A percentile compares a stretch with the other conserved stretches of the same genome.
These are phyloP conservation scores for Phialophora macrospora DNA, from an alignment of 2,329 filamentous ascomycete species.

Conservation along the genomic window DNA sequence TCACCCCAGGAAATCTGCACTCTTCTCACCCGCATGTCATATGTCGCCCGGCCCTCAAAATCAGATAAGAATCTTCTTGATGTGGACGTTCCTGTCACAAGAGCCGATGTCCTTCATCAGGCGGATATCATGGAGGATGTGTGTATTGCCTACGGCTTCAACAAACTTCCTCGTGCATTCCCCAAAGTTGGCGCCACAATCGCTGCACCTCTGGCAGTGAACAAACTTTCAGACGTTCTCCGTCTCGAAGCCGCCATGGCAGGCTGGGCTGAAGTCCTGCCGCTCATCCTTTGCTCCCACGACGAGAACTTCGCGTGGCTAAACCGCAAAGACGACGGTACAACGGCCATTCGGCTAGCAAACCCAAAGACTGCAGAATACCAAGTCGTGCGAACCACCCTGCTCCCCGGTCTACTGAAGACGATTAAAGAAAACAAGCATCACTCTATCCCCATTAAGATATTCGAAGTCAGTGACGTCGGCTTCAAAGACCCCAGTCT, in stretches of 20 bases:
- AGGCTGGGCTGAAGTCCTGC: slow-evolving; percentile 95
- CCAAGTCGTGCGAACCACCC: slow-evolving; percentile 85
- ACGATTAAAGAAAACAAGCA: slow-evolving; percentile 92
- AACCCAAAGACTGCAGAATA: slow-evolving; percentile 95
- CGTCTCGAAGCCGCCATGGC: slow-evolving; percentile 88
- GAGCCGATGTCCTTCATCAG: slow-evolving; percentile 93
- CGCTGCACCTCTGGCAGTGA: slow-evolving; percentile 84
- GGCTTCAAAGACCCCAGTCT: slow-evolving; percentile 82
- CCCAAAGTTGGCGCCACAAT: slow-evolving; percentile 85
- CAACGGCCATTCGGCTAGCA: slow-evolving; percentile 79
- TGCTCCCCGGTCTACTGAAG: slow-evolving; percentile 87
- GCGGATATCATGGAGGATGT: slow-evolving; percentile 99
- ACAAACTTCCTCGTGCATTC: slow-evolving; percentile 85
- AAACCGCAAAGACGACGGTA: slow-evolving; percentile 85
- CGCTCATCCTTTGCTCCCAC: slow-evolving; percentile 93
- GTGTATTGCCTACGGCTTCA: slow-evolving; percentile 96
- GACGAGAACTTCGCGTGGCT: slow-evolving; percentile 98
- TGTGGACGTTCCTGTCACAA: slow-evolving; percentile 82
- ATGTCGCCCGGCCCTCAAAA: slow-evolving; percentile 75
- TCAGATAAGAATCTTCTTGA: slow-evolving; percentile 73
- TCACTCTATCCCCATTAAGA: slow-evolving; percentile 84
- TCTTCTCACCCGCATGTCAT: slow-evolving; percentile 86
- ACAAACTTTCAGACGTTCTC: slow-evolving; percentile 93
- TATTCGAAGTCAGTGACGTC: slow-evolving; percentile 90
- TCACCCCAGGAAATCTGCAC: slow-evolving; percentile 75